Evolutionary conservation across 2,329 filamentous ascomycete genomes (phyloP), one percentile per base, ranked within the genome.

Genomic region (Apiospora malaysiana): DNA sequence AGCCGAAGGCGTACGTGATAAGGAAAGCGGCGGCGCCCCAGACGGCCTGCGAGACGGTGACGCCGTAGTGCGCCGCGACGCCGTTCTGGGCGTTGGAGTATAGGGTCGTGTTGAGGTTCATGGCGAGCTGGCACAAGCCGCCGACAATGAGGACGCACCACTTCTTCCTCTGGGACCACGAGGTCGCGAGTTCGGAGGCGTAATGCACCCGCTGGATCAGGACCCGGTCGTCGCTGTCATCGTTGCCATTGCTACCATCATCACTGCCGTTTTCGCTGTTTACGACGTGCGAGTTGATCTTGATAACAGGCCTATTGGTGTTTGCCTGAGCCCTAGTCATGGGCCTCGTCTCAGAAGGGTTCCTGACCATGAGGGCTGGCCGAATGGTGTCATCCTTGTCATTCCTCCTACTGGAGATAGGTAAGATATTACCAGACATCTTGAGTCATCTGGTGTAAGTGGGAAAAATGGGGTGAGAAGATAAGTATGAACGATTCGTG

Each of bases 1-100:
- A 95, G 37, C 93, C 93, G 79, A 95, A 95, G 23, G 93, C 93
- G 79, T 95, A 95, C 1, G 91, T 80, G 59, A 95, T 87, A 51
- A 95, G 82, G 82, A 95, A 95, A 71, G 93, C 89, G 82, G 92
- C 91, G 70, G 92, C 92, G 77, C 93, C 93, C 72, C 90, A 89
- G 66, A 92, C 88, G 1, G 90, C 92, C 5, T 87, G 88, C 79
- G 92, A 91, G 23, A 82, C 82, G 71, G 88, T 91, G 72, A 95
- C 89, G 65, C 82, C 76, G 73, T 92, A 95, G 73, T 94, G 86
- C 12, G 89, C 82, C 0, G 87, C 83, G 67, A 94, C 92, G 27
- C 91, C 91, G 0, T 78, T 77, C 32, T 92, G 83, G 68, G 86
- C 91, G 74, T 92, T 93, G 23, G 90, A 92, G 81, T 92, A 93